Conservation (phyloP, 306 rosid species). For the Vicia sativa region DNA sequence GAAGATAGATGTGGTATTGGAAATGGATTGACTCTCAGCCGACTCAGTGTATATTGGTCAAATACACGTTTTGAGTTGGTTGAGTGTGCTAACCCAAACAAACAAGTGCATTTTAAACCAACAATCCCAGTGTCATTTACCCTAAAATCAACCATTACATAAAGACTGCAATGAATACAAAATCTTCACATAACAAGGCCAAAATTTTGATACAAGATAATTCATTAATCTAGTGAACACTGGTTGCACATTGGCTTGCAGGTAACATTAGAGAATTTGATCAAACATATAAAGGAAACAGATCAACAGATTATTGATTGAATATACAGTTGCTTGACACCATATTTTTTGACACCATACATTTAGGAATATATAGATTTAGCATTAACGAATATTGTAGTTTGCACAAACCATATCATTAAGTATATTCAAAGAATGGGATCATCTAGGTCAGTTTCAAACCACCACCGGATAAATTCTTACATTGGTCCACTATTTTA, state of each 20-base stretch:
- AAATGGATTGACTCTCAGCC: too few relatives aligned
- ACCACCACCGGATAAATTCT: slow-evolving; percentile 40
- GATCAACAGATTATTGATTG: not conserved
- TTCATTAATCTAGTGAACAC: not conserved
- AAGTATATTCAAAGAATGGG: slow-evolving; percentile 48
- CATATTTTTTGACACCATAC: not conserved
- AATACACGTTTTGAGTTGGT: too few relatives aligned
- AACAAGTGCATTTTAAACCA: too few relatives aligned
- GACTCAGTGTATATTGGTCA: too few relatives aligned
- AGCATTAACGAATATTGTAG: slow-evolving; percentile 34
- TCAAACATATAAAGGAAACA: not conserved
- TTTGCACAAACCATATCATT: slow-evolving; percentile 49
- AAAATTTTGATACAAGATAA: not conserved
- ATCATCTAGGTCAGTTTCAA: slow-evolving; percentile 48
- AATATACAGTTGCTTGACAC: not conserved
- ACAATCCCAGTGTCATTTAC: too few relatives aligned
- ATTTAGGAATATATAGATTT: slow-evolving; percentile 21
- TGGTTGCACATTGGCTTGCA: not conserved
- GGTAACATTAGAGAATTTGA: not conserved
- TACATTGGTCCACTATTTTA: slow-evolving; percentile 44
- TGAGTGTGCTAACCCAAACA: too few relatives aligned
- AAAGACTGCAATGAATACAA: not conserved
- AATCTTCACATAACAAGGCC: not conserved
- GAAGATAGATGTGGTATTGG: too few relatives aligned
- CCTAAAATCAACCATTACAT: too few relatives aligned